These are phyloP conservation scores for Syncephalastrum racemosum DNA, from an alignment of 371 early-diverging fungal species.

Conservation along the genomic window DNA sequence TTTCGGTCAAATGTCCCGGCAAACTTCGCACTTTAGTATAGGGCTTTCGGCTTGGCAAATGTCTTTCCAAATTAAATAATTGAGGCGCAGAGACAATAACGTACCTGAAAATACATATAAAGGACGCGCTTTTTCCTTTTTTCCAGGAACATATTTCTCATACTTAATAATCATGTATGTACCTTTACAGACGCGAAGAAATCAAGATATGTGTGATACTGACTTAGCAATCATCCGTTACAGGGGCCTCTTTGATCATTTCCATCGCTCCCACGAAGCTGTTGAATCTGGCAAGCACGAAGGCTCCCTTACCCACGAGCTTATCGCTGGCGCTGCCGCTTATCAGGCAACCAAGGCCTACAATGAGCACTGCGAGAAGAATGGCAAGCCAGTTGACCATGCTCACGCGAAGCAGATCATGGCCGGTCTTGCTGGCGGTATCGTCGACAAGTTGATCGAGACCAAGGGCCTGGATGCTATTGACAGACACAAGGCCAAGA, in stretches of 20 bases:
- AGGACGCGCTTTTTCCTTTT: too few species aligned
- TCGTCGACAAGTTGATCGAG: conserved; percentile 51
- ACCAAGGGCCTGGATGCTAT: conserved; percentile 53
- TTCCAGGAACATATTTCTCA: too few species aligned
- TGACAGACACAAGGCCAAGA: conserved; percentile 47
- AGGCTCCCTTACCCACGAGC: conserved; percentile 48
- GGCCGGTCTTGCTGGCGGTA: conserved; percentile 53
- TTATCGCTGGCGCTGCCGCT: conserved; percentile 55
- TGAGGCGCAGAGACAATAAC: too few species aligned
- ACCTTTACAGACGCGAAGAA: too few species aligned
- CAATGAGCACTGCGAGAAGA: conserved; percentile 42
- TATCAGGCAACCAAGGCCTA: conserved; percentile 51
- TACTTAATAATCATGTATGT: too few species aligned
- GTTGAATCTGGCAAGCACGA: conserved; percentile 28
- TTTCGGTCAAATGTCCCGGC: too few species aligned
- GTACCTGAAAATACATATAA: too few species aligned
- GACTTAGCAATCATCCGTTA: too few species aligned
- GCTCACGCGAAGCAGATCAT: conserved; percentile 50
- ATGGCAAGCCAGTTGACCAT: conserved; percentile 48
- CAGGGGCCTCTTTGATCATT: conserved; percentile 46
- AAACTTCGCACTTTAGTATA: too few species aligned
- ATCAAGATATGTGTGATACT: too few species aligned
- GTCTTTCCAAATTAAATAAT: too few species aligned
- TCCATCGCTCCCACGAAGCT: conserved; percentile 27
- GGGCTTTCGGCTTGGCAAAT: too few species aligned